Evolutionary conservation across 768 basidiomycete species (phyloP).

Genomic region (Boletellus ananiceps): DNA sequence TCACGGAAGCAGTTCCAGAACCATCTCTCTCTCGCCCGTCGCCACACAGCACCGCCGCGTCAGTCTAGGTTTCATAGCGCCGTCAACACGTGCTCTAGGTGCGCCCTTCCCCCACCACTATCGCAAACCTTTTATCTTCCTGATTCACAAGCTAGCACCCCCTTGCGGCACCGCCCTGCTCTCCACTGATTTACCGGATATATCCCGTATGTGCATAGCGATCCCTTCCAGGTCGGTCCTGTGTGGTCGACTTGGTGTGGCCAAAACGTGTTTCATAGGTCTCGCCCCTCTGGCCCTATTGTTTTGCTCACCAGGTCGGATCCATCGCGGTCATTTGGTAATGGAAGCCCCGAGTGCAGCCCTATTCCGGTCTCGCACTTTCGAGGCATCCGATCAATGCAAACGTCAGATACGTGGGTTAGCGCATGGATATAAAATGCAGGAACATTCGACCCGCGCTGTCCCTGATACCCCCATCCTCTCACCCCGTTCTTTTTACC

Average conservation of each 20-base stretch:
- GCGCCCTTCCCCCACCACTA: conserved; percentile 23
- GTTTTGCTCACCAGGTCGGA: conserved; percentile 20
- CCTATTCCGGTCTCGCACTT: conserved; percentile 24
- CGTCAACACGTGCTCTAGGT: conserved; percentile 32
- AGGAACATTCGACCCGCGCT: conserved; percentile 16
- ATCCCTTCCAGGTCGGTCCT: conserved; percentile 21
- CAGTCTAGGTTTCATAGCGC: conserved; percentile 34
- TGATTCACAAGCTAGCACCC: conserved; percentile 11
- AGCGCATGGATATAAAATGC: conserved; percentile 24
- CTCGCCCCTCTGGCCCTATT: conserved; percentile 24
- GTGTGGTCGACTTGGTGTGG: conserved; percentile 14
- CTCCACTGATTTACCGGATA: conserved; percentile 34
- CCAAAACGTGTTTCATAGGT: conserved; percentile 32
- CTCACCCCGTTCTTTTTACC: conserved; percentile 9
- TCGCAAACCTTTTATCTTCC: conserved; percentile 21
- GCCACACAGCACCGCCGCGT: conserved; percentile 26
- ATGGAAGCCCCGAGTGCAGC: conserved; percentile 30
- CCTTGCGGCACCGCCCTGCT: conserved; percentile 24
- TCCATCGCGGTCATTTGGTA: conserved; percentile 31
- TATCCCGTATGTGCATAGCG: conserved; percentile 16
- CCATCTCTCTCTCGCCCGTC: conserved; percentile 21
- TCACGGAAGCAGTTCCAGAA: conserved; percentile 29
- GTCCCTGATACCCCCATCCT: conserved; percentile 29
- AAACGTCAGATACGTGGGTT: conserved; percentile 27
- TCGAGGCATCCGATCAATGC: conserved; percentile 30